A percentile compares a stretch with the other conserved stretches of the same genome.
Evolutionary conservation across 2,329 filamentous ascomycete genomes (phyloP).

Genomic region (Pyricularia sp.): DNA sequence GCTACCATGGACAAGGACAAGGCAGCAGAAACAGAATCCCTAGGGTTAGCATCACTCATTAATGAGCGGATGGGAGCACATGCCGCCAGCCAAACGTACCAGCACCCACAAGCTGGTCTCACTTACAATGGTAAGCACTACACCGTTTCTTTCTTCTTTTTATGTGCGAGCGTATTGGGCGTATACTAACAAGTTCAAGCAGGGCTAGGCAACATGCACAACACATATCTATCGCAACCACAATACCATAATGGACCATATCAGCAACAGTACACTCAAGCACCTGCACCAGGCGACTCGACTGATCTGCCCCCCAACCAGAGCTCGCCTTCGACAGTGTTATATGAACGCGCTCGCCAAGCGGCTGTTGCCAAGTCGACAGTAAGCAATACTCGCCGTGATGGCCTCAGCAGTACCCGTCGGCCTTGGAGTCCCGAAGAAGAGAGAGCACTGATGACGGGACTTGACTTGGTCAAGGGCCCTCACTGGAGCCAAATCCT

Average conservation of each 20-base stretch:
- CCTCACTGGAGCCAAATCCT: slow-evolving; percentile 91
- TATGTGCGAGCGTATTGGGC: neutral
- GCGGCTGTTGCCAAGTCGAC: slow-evolving; percentile 44
- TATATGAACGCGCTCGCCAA: slow-evolving; percentile 47
- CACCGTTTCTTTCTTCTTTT: neutral
- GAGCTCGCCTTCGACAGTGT: slow-evolving; percentile 36
- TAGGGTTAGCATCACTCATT: slow-evolving; percentile 15
- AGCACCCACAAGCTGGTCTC: neutral
- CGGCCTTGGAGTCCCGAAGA: slow-evolving; percentile 82
- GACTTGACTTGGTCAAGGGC: slow-evolving; percentile 76
- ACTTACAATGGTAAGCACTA: neutral
- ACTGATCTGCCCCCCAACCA: slow-evolving; percentile 39
- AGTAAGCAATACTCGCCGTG: slow-evolving; percentile 35
- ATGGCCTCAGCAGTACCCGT: slow-evolving; percentile 48
- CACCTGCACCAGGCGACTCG: neutral
- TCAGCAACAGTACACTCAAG: slow-evolving; percentile 8
- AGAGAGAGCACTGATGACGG: slow-evolving; percentile 80
- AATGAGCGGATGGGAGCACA: slow-evolving; percentile 10
- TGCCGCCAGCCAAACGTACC: neutral
- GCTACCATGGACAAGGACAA: slow-evolving; percentile 10
- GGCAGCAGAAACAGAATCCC: slow-evolving; percentile 8
- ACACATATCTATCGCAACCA: slow-evolving; percentile 5
- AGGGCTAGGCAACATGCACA: neutral
- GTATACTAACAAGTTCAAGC: neutral
- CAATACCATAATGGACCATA: slow-evolving; percentile 4